Percentiles rank a stretch among this genome's conserved stretches.
Conservation (phyloP, 139 green algal species). For the Pseudopediastrum boryanum region DNA sequence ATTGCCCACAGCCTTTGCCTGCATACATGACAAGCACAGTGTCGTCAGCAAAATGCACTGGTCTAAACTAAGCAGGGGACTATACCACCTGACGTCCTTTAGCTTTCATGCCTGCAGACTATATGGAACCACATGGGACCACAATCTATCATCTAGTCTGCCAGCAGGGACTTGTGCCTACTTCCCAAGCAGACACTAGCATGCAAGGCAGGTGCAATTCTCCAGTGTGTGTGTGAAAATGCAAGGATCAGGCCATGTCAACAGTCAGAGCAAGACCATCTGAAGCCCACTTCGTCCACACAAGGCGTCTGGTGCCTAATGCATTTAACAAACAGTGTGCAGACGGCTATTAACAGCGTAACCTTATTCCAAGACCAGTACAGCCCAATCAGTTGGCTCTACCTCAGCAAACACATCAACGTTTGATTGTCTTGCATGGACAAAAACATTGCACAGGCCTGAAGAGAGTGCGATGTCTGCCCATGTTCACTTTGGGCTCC, state of each 20-base stretch:
- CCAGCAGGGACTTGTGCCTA: not conserved
- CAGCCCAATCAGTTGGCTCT: too few relatives aligned
- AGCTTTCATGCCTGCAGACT: not conserved
- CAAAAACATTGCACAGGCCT: not conserved
- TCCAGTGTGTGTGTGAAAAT: too few relatives aligned
- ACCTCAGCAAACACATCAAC: not conserved
- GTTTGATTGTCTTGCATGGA: not conserved
- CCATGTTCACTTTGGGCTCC: not conserved
- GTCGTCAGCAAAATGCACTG: not conserved
- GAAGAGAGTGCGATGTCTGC: not conserved
- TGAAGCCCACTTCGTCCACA: too few relatives aligned
- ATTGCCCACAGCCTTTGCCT: slow-evolving; percentile 2
- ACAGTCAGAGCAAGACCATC: too few relatives aligned
- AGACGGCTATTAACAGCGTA: too few relatives aligned
- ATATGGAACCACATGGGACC: not conserved
- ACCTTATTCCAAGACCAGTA: too few relatives aligned
- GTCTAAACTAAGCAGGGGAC: not conserved
- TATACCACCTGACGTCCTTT: not conserved
- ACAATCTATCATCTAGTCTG: not conserved
- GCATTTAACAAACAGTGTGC: too few relatives aligned
- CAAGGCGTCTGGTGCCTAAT: too few relatives aligned
- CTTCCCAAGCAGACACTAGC: not conserved
- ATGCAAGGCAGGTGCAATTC: not conserved
- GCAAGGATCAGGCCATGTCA: too few relatives aligned
- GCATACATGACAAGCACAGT: not conserved